These are phyloP conservation scores for Nitzschia inconspicua DNA, from an alignment of 108 stramenopile species.

Conservation along the genomic window DNA sequence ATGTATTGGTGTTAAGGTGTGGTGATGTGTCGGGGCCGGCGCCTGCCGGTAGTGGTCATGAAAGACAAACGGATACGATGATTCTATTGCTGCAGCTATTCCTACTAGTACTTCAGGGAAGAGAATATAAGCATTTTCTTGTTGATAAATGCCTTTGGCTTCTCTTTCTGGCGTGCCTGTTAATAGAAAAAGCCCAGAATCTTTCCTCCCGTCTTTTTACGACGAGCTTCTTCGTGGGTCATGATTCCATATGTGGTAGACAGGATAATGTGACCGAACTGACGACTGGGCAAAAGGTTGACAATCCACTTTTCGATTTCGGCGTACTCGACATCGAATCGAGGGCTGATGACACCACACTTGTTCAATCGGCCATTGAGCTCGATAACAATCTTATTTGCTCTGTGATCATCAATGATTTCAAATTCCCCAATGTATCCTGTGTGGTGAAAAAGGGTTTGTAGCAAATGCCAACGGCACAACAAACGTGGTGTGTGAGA, in stretches of 20 bases:
- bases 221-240: constrained; percentile 99
- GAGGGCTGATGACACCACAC: constrained; percentile 98
- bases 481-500: constrained; percentile 25
- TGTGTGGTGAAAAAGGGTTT: constrained; percentile 28
- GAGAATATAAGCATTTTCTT: too few species aligned
- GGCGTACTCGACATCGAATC: constrained; percentile 90
- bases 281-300: constrained; percentile 95
- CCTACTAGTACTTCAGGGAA: too few species aligned
- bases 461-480: constrained; percentile 51
- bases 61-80: too few species aligned
- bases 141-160: not conserved
- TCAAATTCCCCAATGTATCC: constrained; percentile 99
- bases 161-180: too few species aligned
- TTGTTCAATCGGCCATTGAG: constrained; percentile 98
- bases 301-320: constrained; percentile 99
- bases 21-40: too few species aligned
- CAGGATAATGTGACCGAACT: constrained; percentile 98
- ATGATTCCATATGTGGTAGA: constrained; percentile 99
- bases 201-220: constrained; percentile 99
- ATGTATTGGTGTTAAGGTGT: too few species aligned
- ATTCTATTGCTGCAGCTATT: too few species aligned
- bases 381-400: constrained; percentile 99
- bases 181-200: constrained; percentile 99
- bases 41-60: too few species aligned
- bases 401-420: constrained; percentile 99